Evolutionary conservation across 2,329 filamentous ascomycete genomes (phyloP).

Genomic region (Xylaria sp.): DNA sequence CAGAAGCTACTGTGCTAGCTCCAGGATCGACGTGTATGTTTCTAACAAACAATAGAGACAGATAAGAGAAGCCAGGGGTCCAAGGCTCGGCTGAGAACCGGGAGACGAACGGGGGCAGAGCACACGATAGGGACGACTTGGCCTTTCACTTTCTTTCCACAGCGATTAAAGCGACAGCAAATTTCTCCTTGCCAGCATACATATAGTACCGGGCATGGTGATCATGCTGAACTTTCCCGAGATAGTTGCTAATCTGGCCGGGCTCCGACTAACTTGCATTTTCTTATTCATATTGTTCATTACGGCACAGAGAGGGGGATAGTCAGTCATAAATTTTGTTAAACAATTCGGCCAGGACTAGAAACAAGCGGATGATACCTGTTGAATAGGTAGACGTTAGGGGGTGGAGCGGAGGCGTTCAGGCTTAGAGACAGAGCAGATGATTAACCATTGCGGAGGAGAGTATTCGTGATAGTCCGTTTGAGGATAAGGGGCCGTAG

Average conservation of each 20-base stretch:
- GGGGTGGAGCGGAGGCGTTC: not conserved
- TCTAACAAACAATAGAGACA: not conserved
- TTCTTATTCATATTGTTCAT: slow-evolving; percentile 25
- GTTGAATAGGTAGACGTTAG: slow-evolving; percentile 29
- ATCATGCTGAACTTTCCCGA: slow-evolving; percentile 27
- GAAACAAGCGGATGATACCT: slow-evolving; percentile 30
- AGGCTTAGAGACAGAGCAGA: slow-evolving; percentile 5
- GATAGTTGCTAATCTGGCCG: slow-evolving; percentile 33
- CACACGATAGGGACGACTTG: slow-evolving; percentile 15
- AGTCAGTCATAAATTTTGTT: slow-evolving; percentile 24
- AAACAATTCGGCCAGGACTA: slow-evolving; percentile 16
- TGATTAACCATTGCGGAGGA: not conserved
- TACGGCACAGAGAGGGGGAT: slow-evolving; percentile 7
- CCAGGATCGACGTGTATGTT: not conserved
- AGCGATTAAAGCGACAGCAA: slow-evolving; percentile 36
- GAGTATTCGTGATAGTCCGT: slow-evolving; percentile 2
- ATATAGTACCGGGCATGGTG: slow-evolving; percentile 27
- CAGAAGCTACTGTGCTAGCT: slow-evolving; percentile 9
- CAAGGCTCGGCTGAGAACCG: not conserved
- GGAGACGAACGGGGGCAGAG: slow-evolving; percentile 8
- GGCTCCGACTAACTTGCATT: slow-evolving; percentile 23
- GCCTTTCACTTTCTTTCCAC: slow-evolving; percentile 34
- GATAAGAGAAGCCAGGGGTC: not conserved
- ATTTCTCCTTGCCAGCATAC: slow-evolving; percentile 36
- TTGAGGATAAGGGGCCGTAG: slow-evolving; percentile 24